phyloP scores from a whole-genome alignment of 495 filamentous ascomycete species.

The Durotheca rogersii region DNA sequence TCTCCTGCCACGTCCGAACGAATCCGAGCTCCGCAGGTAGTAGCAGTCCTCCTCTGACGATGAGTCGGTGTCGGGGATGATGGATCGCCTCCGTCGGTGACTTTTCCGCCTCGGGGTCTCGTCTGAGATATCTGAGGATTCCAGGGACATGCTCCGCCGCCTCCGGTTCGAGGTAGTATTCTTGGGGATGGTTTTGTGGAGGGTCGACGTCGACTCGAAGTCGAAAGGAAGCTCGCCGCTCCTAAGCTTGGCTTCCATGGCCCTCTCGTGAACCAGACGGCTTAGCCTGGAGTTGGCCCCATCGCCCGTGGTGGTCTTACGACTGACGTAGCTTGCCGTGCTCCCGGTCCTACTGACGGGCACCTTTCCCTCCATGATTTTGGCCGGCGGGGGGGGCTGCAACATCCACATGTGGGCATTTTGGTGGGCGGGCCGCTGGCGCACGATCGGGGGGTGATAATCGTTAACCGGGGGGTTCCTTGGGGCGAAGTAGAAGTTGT shows the following conservation, averaged over 20 bases:
- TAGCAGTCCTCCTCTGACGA: conserved; percentile 24
- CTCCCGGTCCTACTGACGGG: conserved; percentile 55
- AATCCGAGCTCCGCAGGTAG: conserved; percentile 24
- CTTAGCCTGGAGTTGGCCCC: conserved; percentile 32
- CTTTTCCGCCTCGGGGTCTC: conserved; percentile 27
- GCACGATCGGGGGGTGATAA: conserved; percentile 81
- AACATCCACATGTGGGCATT: conserved; percentile 85
- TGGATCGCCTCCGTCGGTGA: not conserved
- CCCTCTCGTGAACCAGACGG: conserved; percentile 39
- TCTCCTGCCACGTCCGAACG: conserved; percentile 23
- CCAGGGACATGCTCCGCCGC: conserved; percentile 37
- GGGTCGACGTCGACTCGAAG: conserved; percentile 30
- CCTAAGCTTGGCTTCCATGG: conserved; percentile 42
- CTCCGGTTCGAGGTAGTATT: conserved; percentile 28
- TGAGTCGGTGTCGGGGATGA: conserved; percentile 26
- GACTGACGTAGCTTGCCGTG: conserved; percentile 26
- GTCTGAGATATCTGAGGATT: conserved; percentile 37
- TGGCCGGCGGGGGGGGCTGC: conserved; percentile 79
- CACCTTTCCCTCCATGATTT: conserved; percentile 82
- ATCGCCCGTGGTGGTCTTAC: conserved; percentile 34
- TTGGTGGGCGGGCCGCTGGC: conserved; percentile 63
- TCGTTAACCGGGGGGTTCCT: conserved; percentile 81
- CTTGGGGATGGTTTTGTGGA: conserved; percentile 26
- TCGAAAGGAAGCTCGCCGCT: conserved; percentile 38
- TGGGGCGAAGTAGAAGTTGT: conserved; percentile 62